Base-by-base conservation (phyloP, 495 filamentous ascomycete genomes). In the Xeromyces bisporus region DNA sequence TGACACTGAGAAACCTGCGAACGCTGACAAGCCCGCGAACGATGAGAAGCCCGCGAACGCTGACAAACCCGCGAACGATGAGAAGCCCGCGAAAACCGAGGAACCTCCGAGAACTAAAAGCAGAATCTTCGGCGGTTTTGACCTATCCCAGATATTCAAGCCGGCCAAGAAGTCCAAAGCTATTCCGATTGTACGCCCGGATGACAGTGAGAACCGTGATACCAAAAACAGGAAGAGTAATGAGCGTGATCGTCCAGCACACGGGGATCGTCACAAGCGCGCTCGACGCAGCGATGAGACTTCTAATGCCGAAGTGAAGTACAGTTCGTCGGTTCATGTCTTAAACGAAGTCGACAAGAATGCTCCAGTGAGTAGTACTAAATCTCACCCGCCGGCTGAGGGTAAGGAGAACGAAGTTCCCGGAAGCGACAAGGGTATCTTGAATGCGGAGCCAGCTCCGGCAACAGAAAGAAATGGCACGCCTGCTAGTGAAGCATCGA, bases 91-190 rank as follows among this genome's bases (percentile, higher is more conserved):
- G 5, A 37, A 30, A 8, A 36, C 47, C 36, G 46, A 58, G 8
- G n/a, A n/a, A n/a, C n/a, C n/a, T 18, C 42, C 37, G 15, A 40
- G n/a, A n/a, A n/a, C n/a, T n/a, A n/a, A n/a, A n/a, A 62, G 62
- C 40, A 59, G 65, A 29, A 86, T 91, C 37, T 92, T 89, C 50
- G 66, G 73, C n/a, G 75, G 75, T 18, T 71, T 84, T 40, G 70
- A 80, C 31, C 43, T 82, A 9, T 58, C 54, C 15, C 72, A 84
- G 10, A 56, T 70, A 26, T 52, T 65, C 13, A 73, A 77, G 43
- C 60, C 77, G 9, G 32, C 53, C 2, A 80, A 79, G 56, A 68
- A 70, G 32, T 79, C 76, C 3, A 93, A 83, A 51, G 80, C 80
- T 16, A 66, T 93, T 35, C 81, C 84, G 2, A 89, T 93, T 31